phyloP scores from a whole-genome alignment of 257 asterid species.

The Galeopsis tetrahit region DNA sequence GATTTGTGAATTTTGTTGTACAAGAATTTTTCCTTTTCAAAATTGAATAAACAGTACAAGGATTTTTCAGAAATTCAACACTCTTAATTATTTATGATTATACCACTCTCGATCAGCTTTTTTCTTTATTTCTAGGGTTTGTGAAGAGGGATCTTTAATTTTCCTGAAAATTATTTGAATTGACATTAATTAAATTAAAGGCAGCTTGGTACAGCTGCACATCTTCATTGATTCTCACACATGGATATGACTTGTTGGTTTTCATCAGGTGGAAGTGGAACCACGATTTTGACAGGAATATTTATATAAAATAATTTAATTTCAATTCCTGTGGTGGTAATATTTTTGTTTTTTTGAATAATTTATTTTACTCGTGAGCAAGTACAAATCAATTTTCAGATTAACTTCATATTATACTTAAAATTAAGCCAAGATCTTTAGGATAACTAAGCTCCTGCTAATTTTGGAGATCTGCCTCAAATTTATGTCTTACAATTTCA shows the following conservation, averaged over 20 bases:
- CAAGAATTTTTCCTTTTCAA: neutral
- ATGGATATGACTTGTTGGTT: conserved; percentile 31
- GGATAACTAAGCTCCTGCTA: neutral
- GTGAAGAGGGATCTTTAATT: conserved; percentile 27
- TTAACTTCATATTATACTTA: neutral
- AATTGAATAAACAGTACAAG: too few species aligned
- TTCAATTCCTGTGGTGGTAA: neutral
- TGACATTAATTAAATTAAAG: conserved; percentile 12
- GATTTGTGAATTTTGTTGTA: neutral
- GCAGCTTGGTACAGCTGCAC: conserved; percentile 23
- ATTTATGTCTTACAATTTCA: neutral
- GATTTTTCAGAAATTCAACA: too few species aligned
- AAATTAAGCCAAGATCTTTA: neutral
- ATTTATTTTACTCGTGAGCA: neutral
- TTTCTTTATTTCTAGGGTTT: conserved; percentile 36
- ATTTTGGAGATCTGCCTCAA: conserved; percentile 9
- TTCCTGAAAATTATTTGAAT: neutral
- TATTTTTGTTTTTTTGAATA: neutral
- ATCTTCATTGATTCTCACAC: conserved; percentile 6
- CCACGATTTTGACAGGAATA: conserved; percentile 12
- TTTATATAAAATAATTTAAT: neutral
- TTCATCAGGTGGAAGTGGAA: conserved; percentile 37
- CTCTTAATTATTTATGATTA: too few species aligned
- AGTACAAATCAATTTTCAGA: neutral
- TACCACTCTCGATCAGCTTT: too few species aligned